Percentiles rank a stretch among this genome's conserved stretches.
Evolutionary conservation across 192 early-diverging fungal genomes (phyloP).

Genomic region (Entomortierella parvispora): DNA sequence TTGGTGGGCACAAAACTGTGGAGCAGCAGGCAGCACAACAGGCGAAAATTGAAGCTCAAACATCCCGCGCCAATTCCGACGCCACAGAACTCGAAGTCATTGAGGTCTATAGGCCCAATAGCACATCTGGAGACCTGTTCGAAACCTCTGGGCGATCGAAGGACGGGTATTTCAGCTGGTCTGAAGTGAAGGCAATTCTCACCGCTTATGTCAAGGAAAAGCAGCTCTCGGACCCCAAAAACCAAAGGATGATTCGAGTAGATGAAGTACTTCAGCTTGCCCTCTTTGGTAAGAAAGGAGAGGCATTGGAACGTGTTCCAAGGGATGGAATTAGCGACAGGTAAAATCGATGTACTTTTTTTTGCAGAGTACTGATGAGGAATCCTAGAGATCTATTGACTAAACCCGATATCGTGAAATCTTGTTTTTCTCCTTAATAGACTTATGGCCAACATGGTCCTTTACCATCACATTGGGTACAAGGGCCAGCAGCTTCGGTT

Average conservation of each 20-base stretch:
- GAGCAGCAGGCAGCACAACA: constrained; percentile 34
- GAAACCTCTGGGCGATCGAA: constrained; percentile 55
- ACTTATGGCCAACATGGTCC: constrained; percentile 35
- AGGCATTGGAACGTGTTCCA: constrained; percentile 27
- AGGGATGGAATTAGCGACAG: constrained; percentile 30
- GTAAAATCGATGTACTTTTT: not conserved
- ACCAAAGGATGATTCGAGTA: constrained; percentile 45
- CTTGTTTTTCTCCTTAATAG: too few species aligned
- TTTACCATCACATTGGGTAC: constrained; percentile 32
- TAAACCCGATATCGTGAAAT: too few species aligned
- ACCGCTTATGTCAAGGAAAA: constrained; percentile 72
- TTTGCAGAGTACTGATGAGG: constrained; percentile 1
- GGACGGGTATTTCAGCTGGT: constrained; percentile 65
- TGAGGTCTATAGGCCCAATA: constrained; percentile 67
- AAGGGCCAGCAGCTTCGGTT: constrained; percentile 31
- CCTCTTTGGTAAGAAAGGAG: constrained; percentile 31
- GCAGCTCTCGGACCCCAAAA: constrained; percentile 65
- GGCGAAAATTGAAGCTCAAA: constrained; percentile 30
- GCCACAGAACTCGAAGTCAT: constrained; percentile 50
- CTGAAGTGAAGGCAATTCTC: constrained; percentile 67
- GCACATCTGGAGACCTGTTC: constrained; percentile 61
- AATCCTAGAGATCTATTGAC: too few species aligned
- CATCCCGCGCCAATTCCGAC: constrained; percentile 7
- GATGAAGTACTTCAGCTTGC: constrained; percentile 24
- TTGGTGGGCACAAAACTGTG: constrained; percentile 44